A percentile compares a stretch with the other conserved stretches of the same genome.
These are phyloP conservation scores for Globisporangium camurandrum DNA, from an alignment of 352 stramenopile species.

Conservation along the genomic window DNA sequence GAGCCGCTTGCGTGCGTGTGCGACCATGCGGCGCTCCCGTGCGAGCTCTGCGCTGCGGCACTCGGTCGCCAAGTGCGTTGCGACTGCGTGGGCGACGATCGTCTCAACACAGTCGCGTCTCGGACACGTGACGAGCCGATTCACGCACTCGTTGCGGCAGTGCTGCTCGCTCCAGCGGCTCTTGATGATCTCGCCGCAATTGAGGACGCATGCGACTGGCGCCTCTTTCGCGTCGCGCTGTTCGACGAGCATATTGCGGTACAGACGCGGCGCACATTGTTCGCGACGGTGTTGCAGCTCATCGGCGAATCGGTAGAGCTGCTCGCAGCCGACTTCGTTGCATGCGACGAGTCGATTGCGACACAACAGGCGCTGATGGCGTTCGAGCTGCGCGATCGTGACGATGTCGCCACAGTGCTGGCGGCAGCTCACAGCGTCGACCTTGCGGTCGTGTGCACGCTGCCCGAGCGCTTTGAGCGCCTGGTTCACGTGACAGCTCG, in stretches of 20 bases:
- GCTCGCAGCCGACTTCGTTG: slow-evolving; percentile 32
- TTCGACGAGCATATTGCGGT: slow-evolving; percentile 32
- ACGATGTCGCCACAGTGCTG: slow-evolving; percentile 36
- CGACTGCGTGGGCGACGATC: slow-evolving; percentile 33
- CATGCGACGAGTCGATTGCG: slow-evolving; percentile 47
- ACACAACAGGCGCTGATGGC: slow-evolving; percentile 42
- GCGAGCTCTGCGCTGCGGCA: slow-evolving; percentile 28
- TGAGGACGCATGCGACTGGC: slow-evolving; percentile 34
- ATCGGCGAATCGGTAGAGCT: slow-evolving; percentile 25
- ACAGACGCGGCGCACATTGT: slow-evolving; percentile 29
- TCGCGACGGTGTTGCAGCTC: slow-evolving; percentile 19
- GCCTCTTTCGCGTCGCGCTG: slow-evolving; percentile 29
- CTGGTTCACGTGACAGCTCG: slow-evolving; percentile 63
- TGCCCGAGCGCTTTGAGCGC: slow-evolving; percentile 55
- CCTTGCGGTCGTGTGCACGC: slow-evolving; percentile 36
- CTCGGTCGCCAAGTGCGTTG: slow-evolving; percentile 26
- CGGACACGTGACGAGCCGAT: slow-evolving; percentile 41
- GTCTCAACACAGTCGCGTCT: slow-evolving; percentile 40
- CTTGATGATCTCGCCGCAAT: slow-evolving; percentile 28
- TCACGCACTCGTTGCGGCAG: slow-evolving; percentile 33
- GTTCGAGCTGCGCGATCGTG: slow-evolving; percentile 30
- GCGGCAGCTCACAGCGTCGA: slow-evolving; percentile 28
- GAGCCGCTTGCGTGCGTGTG: slow-evolving; percentile 18
- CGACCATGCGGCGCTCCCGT: slow-evolving; percentile 19
- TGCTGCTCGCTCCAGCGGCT: slow-evolving; percentile 25